These are phyloP conservation scores for Fraxinus sp. DNA, from an alignment of 305 asterid genomes.

Conservation along the genomic window DNA sequence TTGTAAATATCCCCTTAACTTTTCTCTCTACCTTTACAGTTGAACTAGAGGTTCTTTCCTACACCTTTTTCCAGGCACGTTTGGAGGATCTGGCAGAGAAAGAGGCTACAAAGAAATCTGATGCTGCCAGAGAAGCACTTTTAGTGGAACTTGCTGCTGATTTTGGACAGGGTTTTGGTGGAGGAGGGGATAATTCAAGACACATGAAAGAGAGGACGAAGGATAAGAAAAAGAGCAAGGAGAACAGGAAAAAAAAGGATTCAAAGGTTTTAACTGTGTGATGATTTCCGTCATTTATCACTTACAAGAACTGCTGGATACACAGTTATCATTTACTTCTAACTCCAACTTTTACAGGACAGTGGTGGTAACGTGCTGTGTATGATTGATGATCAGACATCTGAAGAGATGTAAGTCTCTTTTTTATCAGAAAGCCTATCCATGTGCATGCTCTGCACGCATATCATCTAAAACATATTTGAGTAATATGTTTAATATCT, in stretches of 20 bases:
- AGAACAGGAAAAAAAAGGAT: conserved; percentile 66
- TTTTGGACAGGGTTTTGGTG: conserved; percentile 58
- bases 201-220: conserved; percentile 58
- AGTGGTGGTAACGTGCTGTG: conserved; percentile 45
- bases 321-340: conserved; percentile 19
- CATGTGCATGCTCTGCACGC: conserved; percentile 14
- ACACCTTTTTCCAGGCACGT: conserved; percentile 48
- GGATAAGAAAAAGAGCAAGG: conserved; percentile 79
- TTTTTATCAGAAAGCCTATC: conserved; percentile 14
- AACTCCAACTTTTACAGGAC: conserved; percentile 49
- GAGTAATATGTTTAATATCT: not conserved
- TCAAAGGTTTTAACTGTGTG: conserved; percentile 56
- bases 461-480: conserved; percentile 7
- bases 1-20: conserved; percentile 1
- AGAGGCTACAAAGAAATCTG: conserved; percentile 95
- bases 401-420: conserved; percentile 62
- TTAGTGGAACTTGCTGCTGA: conserved; percentile 88
- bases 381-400: conserved; percentile 34
- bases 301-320: conserved; percentile 24
- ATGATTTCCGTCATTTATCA: conserved; percentile 14
- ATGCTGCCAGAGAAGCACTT: conserved; percentile 92
- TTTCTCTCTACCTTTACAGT: conserved; percentile 16
- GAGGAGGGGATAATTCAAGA: conserved; percentile 48
- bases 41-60: conserved; percentile 25
- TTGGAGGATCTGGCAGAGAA: conserved; percentile 86